phyloP scores from a whole-genome alignment of 2,329 filamentous ascomycete genomes.

The Ophiostoma angusticollis region DNA sequence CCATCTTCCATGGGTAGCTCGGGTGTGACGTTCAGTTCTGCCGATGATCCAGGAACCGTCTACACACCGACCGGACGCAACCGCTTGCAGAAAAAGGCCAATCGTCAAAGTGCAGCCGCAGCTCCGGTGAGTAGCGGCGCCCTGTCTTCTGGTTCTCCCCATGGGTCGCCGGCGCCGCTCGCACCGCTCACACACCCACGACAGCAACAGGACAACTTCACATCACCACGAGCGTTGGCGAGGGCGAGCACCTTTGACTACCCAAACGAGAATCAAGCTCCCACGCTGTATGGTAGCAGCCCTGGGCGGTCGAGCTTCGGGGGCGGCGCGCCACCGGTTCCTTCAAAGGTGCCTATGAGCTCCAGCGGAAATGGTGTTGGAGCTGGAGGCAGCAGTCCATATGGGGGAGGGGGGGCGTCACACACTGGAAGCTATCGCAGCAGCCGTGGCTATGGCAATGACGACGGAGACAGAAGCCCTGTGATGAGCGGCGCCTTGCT shows the following conservation, averaged over 20 bases:
- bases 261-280: conserved; percentile 38
- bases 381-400: not conserved
- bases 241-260: conserved; percentile 41
- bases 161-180: conserved; percentile 34
- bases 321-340: conserved; percentile 42
- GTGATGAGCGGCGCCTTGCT: conserved; percentile 22
- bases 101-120: conserved; percentile 27
- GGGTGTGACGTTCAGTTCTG: conserved; percentile 21
- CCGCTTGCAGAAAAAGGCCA: conserved; percentile 52
- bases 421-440: conserved; percentile 1
- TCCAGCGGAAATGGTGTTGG: not conserved
- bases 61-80: conserved; percentile 32
- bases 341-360: conserved; percentile 54
- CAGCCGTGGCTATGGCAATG: conserved; percentile 1
- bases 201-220: conserved; percentile 33
- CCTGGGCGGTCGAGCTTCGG: conserved; percentile 14
- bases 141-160: conserved; percentile 10
- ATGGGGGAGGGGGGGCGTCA: not conserved
- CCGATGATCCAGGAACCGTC: conserved; percentile 20
- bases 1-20: conserved; percentile 20
- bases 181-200: conserved; percentile 40
- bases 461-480: conserved; percentile 10
- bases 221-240: conserved; percentile 30
- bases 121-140: conserved; percentile 19
- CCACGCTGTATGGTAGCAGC: conserved; percentile 20